phyloP scores from a whole-genome alignment of 129 eudicot genomes.

The Lonicera japonica region DNA sequence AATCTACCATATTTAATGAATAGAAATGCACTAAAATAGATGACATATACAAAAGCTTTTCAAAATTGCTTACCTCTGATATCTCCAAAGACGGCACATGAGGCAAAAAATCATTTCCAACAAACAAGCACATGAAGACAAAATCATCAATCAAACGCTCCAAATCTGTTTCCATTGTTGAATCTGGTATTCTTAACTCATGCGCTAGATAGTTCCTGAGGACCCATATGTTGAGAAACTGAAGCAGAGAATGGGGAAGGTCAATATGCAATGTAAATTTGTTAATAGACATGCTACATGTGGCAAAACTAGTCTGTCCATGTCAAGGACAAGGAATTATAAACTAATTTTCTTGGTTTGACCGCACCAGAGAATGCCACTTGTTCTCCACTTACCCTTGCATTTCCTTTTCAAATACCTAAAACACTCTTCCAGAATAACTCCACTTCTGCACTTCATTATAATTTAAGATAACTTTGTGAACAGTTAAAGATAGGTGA shows the following conservation, averaged over 20 bases:
- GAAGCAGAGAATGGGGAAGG: slow-evolving; percentile 5
- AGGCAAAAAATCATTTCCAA: slow-evolving; percentile 45
- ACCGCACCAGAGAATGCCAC: no score
- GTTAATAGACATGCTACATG: not conserved
- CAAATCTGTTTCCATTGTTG: slow-evolving; percentile 13
- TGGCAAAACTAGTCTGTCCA: no score
- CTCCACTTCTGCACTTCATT: no score
- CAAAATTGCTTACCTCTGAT: slow-evolving; percentile 26
- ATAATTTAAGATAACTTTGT: no score
- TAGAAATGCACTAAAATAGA: no score
- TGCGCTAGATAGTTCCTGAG: slow-evolving; percentile 39
- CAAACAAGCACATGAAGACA: slow-evolving; percentile 45
- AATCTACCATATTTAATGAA: no score
- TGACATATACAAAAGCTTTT: not conserved
- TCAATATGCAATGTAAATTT: not conserved
- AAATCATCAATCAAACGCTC: slow-evolving; percentile 49
- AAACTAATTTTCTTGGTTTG: no score
- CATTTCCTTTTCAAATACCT: no score
- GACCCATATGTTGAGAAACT: slow-evolving; percentile 40
- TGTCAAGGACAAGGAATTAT: no score
- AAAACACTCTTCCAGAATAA: no score
- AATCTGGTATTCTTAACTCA: slow-evolving; percentile 22
- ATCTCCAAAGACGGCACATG: slow-evolving; percentile 38
- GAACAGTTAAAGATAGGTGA: no score
- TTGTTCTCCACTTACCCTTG: no score